Base-by-base conservation (phyloP, 768 basidiomycete genomes). In the Naematelia encephala region DNA sequence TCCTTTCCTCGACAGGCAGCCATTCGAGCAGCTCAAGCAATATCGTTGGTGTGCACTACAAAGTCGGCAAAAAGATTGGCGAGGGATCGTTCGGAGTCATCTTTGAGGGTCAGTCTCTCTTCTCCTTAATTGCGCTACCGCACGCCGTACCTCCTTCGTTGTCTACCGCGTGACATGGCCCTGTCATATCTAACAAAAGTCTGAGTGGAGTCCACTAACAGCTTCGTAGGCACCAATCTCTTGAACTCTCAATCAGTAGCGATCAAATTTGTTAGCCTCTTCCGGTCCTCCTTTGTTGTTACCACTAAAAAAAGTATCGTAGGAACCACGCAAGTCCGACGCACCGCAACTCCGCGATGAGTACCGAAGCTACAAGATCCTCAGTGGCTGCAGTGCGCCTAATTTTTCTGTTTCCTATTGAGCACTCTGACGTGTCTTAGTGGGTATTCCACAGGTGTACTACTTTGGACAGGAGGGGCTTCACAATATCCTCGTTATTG, bases 391-490 rank as follows among this genome's bases (percentile, higher is more conserved):
- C 79, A 83, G 92, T 96, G 71, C 78, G 89, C 88, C 47, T 51
- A 23, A 25, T 22, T 43, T 23, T 21, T 57, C 51, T 47, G 43
- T 58, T 60, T 46, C 45, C 19, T 59, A 51, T 48, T 54, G 55
- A 16, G 43, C n/a, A n/a, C n/a, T n/a, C 65, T 57, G 45, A 48
- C 45, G 22, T 46, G 14, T 64, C 51, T 19, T 78, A 97, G 93
- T 86, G 64, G 94, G 96, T 21, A 94, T 99, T 50, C 94, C 93
- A 25, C 93, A 98, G 80, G 97, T 99, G 78, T 97, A 98, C 81
- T 94, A 99, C 80, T 99, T 98, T 77, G 96, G 96, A 49, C 93
- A 97, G 79, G 96, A 99, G 79, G 96, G 94, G 13, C 83, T 98
- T 26, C 93, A 99, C 81, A 98, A 99, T 73, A 93, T 99, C 64